Evolutionary conservation across 305 asterid genomes (phyloP).

Genomic region (Solanum hybrid): DNA sequence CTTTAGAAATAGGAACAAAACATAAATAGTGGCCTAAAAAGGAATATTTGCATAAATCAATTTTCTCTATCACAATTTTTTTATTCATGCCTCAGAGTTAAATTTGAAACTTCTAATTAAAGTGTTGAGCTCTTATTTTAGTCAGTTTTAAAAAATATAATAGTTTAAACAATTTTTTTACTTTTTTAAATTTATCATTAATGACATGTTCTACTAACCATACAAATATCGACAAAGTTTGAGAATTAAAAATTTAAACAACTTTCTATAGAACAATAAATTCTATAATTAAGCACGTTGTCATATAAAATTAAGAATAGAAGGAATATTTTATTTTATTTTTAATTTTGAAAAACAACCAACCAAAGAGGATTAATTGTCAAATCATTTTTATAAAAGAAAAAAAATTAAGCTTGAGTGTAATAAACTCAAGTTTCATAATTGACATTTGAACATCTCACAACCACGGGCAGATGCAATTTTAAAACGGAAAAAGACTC

Average conservation of each 20-base stretch:
- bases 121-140: not conserved
- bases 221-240: not conserved
- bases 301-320: not conserved
- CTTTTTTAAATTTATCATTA: not conserved
- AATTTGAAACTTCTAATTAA: not conserved
- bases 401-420: too few species aligned
- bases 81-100: fast-evolving
- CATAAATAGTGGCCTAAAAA: too few species aligned
- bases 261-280: not conserved
- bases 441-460: not conserved
- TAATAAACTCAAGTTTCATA: not conserved
- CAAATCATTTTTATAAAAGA: not conserved
- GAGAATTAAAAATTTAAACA: not conserved
- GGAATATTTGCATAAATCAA: too few species aligned
- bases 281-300: not conserved
- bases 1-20: too few species aligned
- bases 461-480: too few species aligned
- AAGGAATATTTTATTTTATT: not conserved
- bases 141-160: not conserved
- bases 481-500: too few species aligned
- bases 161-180: not conserved
- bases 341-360: not conserved
- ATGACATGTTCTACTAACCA: not conserved
- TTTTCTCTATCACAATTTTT: not conserved
- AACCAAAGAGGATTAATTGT: not conserved